Conservation (phyloP, 768 basidiomycete genomes). For the Mycena polygramma region DNA sequence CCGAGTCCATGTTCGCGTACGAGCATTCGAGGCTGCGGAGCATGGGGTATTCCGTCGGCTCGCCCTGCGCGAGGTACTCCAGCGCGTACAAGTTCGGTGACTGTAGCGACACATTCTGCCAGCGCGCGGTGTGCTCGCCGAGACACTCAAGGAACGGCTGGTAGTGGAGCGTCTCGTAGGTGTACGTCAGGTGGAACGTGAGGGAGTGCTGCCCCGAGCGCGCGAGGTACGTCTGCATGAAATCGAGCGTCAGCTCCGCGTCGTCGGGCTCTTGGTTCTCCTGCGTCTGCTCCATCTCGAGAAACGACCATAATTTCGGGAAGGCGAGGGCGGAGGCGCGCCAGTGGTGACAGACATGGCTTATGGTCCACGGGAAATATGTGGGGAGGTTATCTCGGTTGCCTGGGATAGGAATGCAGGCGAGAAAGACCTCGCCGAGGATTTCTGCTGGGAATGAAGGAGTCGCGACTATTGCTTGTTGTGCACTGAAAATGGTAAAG, state of each 20-base stretch:
- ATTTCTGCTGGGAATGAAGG: slow-evolving; percentile 15
- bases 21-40: slow-evolving; percentile 10
- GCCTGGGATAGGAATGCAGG: slow-evolving; percentile 3
- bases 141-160: slow-evolving; percentile 10
- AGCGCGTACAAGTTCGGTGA: background rate
- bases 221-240: slow-evolving; percentile 10
- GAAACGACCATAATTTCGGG: slow-evolving; percentile 23
- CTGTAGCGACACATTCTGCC: slow-evolving; percentile 1
- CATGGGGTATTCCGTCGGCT: background rate
- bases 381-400: background rate
- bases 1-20: background rate
- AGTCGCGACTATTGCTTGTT: too few species aligned
- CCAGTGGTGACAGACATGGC: slow-evolving; percentile 23
- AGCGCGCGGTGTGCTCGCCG: background rate
- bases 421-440: slow-evolving; percentile 16
- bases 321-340: slow-evolving; percentile 6
- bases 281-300: slow-evolving; percentile 22
- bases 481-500: too few species aligned
- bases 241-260: background rate
- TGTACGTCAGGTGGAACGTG: slow-evolving; percentile 5
- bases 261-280: background rate
- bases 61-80: background rate
- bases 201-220: slow-evolving; percentile 19
- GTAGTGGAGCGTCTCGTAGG: background rate
- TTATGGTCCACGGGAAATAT: slow-evolving; percentile 9